phyloP scores from a whole-genome alignment of 2,329 filamentous ascomycete genomes.

The Bertia moriformis region DNA sequence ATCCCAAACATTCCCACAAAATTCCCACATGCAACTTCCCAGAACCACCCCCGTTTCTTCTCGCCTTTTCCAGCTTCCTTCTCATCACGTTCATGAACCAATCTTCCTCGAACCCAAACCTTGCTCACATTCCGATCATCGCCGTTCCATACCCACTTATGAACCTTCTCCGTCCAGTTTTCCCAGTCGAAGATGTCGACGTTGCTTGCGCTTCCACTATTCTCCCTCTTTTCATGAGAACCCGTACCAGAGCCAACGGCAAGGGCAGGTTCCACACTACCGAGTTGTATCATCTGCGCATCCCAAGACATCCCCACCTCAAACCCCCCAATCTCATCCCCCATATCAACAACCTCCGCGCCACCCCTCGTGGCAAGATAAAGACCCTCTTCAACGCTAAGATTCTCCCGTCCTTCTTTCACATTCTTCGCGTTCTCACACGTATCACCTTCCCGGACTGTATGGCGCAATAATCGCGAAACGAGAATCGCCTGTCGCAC shows the following conservation, averaged over 20 bases:
- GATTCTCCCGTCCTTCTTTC: background rate
- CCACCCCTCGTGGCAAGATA: constrained; percentile 2
- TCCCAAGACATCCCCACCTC: constrained; percentile 1
- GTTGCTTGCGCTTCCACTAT: background rate
- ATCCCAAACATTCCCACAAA: background rate
- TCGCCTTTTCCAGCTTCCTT: background rate
- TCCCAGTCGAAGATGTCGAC: constrained; percentile 2
- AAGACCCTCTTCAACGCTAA: constrained; percentile 1
- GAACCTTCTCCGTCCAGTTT: constrained; percentile 1
- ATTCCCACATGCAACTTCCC: background rate
- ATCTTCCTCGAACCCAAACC: constrained; percentile 2
- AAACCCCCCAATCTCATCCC: constrained; percentile 1
- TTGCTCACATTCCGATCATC: constrained; percentile 2
- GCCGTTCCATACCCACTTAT: constrained; percentile 2
- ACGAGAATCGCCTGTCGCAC: constrained; percentile 1
- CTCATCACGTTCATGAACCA: constrained; percentile 1
- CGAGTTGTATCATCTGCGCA: constrained; percentile 1
- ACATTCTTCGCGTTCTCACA: background rate
- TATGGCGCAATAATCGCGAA: background rate
- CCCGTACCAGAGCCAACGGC: too few relatives aligned
- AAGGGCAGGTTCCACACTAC: too few relatives aligned
- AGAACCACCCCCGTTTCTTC: background rate
- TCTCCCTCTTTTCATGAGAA: too few relatives aligned
- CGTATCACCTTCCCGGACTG: background rate
- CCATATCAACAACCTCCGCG: background rate